Percentiles rank a stretch among this genome's conserved stretches.
Conservation (phyloP, 1,284 basidiomycete genomes). For the Sparassis latifolia region DNA sequence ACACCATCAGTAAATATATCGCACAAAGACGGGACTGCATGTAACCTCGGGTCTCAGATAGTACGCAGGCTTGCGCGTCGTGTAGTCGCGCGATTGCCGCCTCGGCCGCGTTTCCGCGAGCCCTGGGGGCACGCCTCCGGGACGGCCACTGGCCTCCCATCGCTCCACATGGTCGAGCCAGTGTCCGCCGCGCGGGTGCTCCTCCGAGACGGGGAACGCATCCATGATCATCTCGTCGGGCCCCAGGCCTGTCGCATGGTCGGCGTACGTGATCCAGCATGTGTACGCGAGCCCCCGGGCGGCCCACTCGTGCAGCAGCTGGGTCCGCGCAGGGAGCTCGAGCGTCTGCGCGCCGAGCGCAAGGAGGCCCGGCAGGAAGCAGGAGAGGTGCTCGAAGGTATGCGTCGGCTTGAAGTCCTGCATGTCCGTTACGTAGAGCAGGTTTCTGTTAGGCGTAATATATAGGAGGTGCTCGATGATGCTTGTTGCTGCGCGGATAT, state of each 20-base stretch:
- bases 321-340: constrained; percentile 33
- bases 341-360: constrained; percentile 64
- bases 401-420: constrained; percentile 35
- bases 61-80: constrained; percentile 36
- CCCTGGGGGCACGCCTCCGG: constrained; percentile 46
- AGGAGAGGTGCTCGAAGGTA: constrained; percentile 68
- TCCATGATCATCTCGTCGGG: constrained; percentile 44
- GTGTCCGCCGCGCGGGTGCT: constrained; percentile 17
- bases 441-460: constrained; percentile 53
- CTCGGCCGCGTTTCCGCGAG: constrained; percentile 33
- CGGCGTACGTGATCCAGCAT: constrained; percentile 61
- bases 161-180: constrained; percentile 49
- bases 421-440: constrained; percentile 45
- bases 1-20: neutral
- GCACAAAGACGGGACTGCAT: constrained; percentile 8
- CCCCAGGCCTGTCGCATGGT: constrained; percentile 53
- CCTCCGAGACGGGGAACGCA: neutral
- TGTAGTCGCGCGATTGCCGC: constrained; percentile 32
- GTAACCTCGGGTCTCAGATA: constrained; percentile 58
- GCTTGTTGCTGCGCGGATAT: constrained; percentile 52
- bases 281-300: constrained; percentile 63
- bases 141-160: constrained; percentile 40
- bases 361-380: constrained; percentile 74
- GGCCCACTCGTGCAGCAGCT: constrained; percentile 55
- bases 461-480: constrained; percentile 62